Evolutionary conservation across 2,329 filamentous ascomycete genomes (phyloP).

Genomic region (Xylaria multiplex): DNA sequence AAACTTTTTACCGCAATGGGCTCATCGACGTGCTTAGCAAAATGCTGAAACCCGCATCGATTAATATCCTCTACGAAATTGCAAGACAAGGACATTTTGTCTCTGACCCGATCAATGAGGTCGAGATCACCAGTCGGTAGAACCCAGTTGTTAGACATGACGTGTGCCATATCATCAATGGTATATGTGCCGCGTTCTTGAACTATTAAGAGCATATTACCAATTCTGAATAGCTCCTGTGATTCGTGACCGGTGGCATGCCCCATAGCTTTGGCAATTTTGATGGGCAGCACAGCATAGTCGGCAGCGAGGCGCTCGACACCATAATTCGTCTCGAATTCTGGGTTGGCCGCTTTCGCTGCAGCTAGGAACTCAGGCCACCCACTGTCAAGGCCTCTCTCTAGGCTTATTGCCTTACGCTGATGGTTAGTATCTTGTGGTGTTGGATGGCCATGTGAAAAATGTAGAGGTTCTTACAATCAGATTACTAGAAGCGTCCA

Average conservation of each 20-base stretch:
- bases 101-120: constrained; percentile 19
- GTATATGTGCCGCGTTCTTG: constrained; percentile 10
- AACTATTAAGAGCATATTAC: constrained; percentile 19
- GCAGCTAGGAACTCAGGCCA: constrained; percentile 10
- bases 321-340: constrained; percentile 6
- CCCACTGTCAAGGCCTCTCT: constrained; percentile 1
- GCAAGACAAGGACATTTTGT: constrained; percentile 10
- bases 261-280: constrained; percentile 4
- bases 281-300: not conserved
- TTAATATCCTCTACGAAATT: constrained; percentile 5
- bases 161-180: constrained; percentile 7
- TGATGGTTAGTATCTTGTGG: not conserved
- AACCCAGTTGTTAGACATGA: constrained; percentile 3
- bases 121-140: constrained; percentile 16
- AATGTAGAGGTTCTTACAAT: not conserved
- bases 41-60: not conserved
- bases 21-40: constrained; percentile 8
- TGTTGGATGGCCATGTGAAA: not conserved
- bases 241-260: constrained; percentile 19
- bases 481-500: not conserved
- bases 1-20: constrained; percentile 1
- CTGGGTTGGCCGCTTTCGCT: constrained; percentile 4
- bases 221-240: constrained; percentile 20
- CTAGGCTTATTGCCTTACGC: not conserved
- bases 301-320: not conserved